A percentile compares a stretch with the other conserved stretches of the same genome.
These are phyloP conservation scores for Rhizopogon vesiculosus DNA, from an alignment of 768 basidiomycete species.

Conservation along the genomic window DNA sequence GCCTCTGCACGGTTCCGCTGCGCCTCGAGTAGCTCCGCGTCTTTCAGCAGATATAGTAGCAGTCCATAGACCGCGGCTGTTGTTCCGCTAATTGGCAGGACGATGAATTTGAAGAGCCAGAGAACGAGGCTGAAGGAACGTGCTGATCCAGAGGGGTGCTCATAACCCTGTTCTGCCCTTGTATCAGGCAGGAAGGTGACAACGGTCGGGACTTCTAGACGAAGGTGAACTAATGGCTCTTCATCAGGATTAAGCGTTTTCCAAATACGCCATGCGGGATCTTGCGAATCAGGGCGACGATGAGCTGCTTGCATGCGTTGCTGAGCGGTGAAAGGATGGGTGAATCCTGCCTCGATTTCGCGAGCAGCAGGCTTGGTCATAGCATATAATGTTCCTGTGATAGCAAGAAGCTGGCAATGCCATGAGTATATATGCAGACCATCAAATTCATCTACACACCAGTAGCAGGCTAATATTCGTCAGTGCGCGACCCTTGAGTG, in stretches of 20 bases:
- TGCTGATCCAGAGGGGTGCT: slow-evolving; percentile 37
- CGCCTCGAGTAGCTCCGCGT: slow-evolving; percentile 86
- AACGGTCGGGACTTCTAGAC: slow-evolving; percentile 75
- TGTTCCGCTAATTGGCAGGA: slow-evolving; percentile 79
- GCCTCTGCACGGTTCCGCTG: slow-evolving; percentile 61
- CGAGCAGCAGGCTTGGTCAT: slow-evolving; percentile 52
- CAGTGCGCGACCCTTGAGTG: slow-evolving; percentile 61
- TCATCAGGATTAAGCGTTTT: slow-evolving; percentile 67
- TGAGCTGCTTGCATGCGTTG: slow-evolving; percentile 30
- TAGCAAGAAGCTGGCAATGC: slow-evolving; percentile 60
- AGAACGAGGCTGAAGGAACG: slow-evolving; percentile 52
- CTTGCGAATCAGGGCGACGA: slow-evolving; percentile 26
- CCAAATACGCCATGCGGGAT: slow-evolving; percentile 72
- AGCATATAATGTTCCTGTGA: slow-evolving; percentile 71
- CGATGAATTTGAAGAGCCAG: slow-evolving; percentile 81
- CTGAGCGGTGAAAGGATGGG: slow-evolving; percentile 20
- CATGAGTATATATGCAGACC: neutral
- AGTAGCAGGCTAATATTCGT: slow-evolving; percentile 80
- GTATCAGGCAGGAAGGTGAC: slow-evolving; percentile 55
- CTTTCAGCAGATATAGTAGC: slow-evolving; percentile 83
- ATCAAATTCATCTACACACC: slow-evolving; percentile 35
- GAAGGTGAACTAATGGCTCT: slow-evolving; percentile 65
- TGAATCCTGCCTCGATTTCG: slow-evolving; percentile 15
- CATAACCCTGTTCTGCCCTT: slow-evolving; percentile 18
- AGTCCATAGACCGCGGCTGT: slow-evolving; percentile 70